phyloP scores from a whole-genome alignment of 768 basidiomycete genomes.

The Cubamyces sp. region DNA sequence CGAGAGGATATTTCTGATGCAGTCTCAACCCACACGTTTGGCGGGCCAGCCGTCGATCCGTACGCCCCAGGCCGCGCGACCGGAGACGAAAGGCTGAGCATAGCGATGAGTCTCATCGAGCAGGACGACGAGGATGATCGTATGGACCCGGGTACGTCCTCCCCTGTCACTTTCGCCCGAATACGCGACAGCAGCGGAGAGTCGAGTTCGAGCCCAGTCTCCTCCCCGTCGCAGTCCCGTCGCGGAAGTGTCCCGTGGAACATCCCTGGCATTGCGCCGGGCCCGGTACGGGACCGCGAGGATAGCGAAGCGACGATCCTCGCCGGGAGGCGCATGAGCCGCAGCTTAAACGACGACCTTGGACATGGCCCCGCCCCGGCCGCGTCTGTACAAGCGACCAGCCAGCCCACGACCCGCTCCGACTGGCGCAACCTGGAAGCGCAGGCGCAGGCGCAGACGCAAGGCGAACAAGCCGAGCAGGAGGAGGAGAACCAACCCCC shows the following conservation, averaged over 20 bases:
- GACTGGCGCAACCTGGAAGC: conserved; percentile 60
- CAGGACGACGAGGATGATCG: conserved; percentile 24
- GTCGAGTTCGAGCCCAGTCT: conserved; percentile 8
- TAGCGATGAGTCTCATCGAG: conserved; percentile 46
- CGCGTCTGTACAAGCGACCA: conserved; percentile 46
- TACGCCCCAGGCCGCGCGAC: conserved; percentile 13
- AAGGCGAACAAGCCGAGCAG: not conserved
- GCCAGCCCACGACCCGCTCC: conserved; percentile 43
- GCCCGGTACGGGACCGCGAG: conserved; percentile 51
- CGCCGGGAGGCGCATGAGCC: conserved; percentile 51
- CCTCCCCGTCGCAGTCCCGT: conserved; percentile 34
- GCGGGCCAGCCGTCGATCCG: conserved; percentile 36
- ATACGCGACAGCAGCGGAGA: conserved; percentile 19
- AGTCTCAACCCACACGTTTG: conserved; percentile 55
- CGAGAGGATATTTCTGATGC: conserved; percentile 43
- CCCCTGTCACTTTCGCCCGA: conserved; percentile 22
- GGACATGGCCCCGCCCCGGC: conserved; percentile 17
- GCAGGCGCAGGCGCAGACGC: conserved; percentile 35
- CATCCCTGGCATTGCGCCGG: conserved; percentile 46
- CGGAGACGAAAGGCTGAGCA: conserved; percentile 34
- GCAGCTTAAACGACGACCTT: conserved; percentile 58
- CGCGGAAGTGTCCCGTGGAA: conserved; percentile 66
- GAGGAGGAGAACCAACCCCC: conserved; percentile 8
- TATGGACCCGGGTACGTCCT: conserved; percentile 17
- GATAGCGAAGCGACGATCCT: conserved; percentile 59